phyloP scores from a whole-genome alignment of 495 filamentous ascomycete genomes.

The Aspergillus biplanus region DNA sequence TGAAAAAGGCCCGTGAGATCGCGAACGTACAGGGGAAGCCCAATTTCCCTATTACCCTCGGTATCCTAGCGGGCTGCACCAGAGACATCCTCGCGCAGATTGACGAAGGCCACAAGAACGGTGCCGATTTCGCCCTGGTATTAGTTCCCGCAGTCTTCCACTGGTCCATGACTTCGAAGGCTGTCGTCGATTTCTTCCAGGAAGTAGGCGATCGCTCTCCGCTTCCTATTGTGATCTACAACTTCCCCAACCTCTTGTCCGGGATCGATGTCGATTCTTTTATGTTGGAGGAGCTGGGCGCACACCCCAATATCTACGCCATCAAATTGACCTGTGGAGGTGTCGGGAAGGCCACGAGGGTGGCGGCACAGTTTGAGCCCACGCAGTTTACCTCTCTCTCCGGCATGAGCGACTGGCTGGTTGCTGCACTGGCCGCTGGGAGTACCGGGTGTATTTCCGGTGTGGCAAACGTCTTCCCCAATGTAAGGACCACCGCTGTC shows the following conservation, averaged over 20 bases:
- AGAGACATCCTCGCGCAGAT: conserved; percentile 12
- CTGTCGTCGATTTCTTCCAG: conserved; percentile 67
- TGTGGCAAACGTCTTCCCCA: conserved; percentile 13
- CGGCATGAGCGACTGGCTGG: conserved; percentile 7
- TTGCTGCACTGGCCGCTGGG: conserved; percentile 7
- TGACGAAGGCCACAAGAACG: not conserved
- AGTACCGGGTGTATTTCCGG: conserved; percentile 5
- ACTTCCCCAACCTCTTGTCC: conserved; percentile 73
- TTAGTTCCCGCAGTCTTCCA: conserved; percentile 77
- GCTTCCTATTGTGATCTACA: conserved; percentile 82
- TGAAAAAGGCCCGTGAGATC: not conserved
- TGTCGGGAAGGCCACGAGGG: conserved; percentile 8
- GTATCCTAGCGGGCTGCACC: not conserved
- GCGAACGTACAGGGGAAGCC: not conserved
- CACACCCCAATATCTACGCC: conserved; percentile 4
- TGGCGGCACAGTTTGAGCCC: not conserved
- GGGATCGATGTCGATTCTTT: conserved; percentile 65
- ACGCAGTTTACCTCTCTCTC: conserved; percentile 1
- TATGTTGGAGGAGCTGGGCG: not conserved
- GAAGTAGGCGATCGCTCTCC: conserved; percentile 71
- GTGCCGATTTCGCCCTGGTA: conserved; percentile 50
- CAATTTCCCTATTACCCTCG: not conserved
- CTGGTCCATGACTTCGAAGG: conserved; percentile 54
- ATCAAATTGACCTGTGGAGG: conserved; percentile 11
- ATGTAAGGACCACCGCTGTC: not conserved